Evolutionary conservation across 257 asterid species (phyloP), one percentile per base, ranked within the genome.

Genomic region (Solanum paucissectum): DNA sequence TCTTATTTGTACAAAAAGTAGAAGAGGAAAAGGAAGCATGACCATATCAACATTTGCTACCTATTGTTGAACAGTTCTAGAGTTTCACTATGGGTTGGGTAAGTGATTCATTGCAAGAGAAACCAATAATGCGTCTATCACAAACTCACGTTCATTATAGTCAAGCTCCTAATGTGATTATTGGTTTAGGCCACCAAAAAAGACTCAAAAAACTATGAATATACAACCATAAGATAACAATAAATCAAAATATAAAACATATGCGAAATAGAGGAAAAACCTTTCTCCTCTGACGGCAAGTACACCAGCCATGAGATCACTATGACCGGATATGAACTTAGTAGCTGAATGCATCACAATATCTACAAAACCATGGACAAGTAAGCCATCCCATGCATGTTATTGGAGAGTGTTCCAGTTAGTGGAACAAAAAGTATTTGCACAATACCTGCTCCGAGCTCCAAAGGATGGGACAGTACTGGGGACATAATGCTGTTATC

Each of bases 401-500:
- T 14, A n/a, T 37, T 40, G 40, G 42, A 75, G 21, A n/a, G 12
- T 69, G 18, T 44, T 71, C 37, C 52, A 55, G 34, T 90, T 34
- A 44, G 72, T 1, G 42, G 66, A 88, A 66, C 36, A 71, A 16
- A 38, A 44, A 14, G n/a, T 12, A 74, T 32, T 25, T 83, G 60
- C 40, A 23, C 7, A 18, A 85, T 91, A 95, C 98, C 99, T 68
- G 98, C 98, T 90, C 99, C 99, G 40, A 95, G 97, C 89, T 94
- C 96, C 91, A 97, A 90, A 32, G 99, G 98, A 82, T 68, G 95
- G 91, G 92, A 97, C 71, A 97, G 86, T 38, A 95, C 98, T 16
- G 98, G 94, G 73, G 99, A 97, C 99, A 97, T 95, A 89, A 97
- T 95, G 94, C 98, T 97, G 90, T 97, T 97, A 90, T 97, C 99